A percentile compares a stretch with the other conserved stretches of the same genome.
phyloP scores from a whole-genome alignment of 805 yeast species.

The Komagataella ulmi region DNA sequence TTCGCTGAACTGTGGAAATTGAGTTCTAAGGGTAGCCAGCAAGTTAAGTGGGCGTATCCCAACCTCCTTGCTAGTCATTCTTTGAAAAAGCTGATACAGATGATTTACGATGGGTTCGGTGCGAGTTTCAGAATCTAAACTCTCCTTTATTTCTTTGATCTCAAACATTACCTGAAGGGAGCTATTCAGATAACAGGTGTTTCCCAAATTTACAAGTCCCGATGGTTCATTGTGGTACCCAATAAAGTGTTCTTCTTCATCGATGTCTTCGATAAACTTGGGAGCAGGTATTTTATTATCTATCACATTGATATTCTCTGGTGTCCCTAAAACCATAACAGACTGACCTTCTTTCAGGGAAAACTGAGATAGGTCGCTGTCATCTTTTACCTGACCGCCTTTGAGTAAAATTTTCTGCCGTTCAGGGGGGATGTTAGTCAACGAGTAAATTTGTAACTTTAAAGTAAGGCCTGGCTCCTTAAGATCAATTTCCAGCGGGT shows the following conservation, averaged over 20 bases:
- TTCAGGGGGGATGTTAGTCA: conserved; percentile 74
- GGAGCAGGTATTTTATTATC: conserved; percentile 33
- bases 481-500: conserved; percentile 42
- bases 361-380: conserved; percentile 32
- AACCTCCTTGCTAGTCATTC: conserved; percentile 27
- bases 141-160: conserved; percentile 26
- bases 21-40: conserved; percentile 47
- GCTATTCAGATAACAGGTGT: conserved; percentile 68
- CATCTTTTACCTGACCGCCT: conserved; percentile 80
- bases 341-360: conserved; percentile 51
- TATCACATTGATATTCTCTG: conserved; percentile 45
- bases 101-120: conserved; percentile 14
- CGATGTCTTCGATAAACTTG: conserved; percentile 59
- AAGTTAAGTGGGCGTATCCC: conserved; percentile 56
- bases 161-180: conserved; percentile 45
- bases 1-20: conserved; percentile 86
- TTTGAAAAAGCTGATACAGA: conserved; percentile 29
- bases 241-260: conserved; percentile 25
- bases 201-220: conserved; percentile 60
- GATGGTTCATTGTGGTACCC: conserved; percentile 34
- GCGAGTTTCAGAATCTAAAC: conserved; percentile 14
- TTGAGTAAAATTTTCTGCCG: conserved; percentile 85
- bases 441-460: conserved; percentile 55
- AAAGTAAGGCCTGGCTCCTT: conserved; percentile 44
- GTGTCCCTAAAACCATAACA: conserved; percentile 87